Base-by-base conservation (phyloP, 225 moss, liverwort and hornwort species). In the Pleurozium schreberi region DNA sequence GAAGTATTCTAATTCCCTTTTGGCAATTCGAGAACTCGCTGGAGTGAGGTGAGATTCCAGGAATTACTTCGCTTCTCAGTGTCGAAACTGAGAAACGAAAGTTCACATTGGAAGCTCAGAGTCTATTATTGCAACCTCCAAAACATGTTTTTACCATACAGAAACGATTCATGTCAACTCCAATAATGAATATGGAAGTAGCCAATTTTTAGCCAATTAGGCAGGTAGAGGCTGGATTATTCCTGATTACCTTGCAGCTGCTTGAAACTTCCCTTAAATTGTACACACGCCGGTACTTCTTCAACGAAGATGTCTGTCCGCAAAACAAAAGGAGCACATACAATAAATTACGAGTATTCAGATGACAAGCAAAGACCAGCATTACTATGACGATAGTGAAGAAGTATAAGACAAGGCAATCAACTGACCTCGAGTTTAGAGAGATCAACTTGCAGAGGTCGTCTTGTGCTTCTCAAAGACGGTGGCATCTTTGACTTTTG, bases 261-360 rank as follows among this genome's bases (percentile, higher is more conserved):
- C 97, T 93, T 5, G 96, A 91, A 79, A 97, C 97, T 87, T 97
- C 99, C 89, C 96, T 95, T 81, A 99, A 87, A 57, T 99, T 99
- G 94, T 99, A 99, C 36, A 95, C 99, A 65, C 96, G 99, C 75
- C 97, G 95, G 90, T 99, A 99, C 80, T 95, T 94, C 93, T 96
- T 96, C 88, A 99, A 87, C 12, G 99, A 99, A 30, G 97, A 96
- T 47, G 96, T 97, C 98, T 99, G 95, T 90, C 27, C 70, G 88
- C 40, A 14, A 26, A 83, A 84, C 47, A 91, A 58, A 79, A 62
- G 31, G 43, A 75, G n/a, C 12, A 15, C 33, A 81, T 12, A 50
- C 11, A 14, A 60, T 45, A 14, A 49, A 81, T 36, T 15, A 40
- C 12, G n/a, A 60, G 57, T 59, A 59, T 13, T 62, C 31, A 28